These are phyloP conservation scores for Coniochaeta ligniaria DNA, from an alignment of 2,329 filamentous ascomycete genomes.

Conservation along the genomic window DNA sequence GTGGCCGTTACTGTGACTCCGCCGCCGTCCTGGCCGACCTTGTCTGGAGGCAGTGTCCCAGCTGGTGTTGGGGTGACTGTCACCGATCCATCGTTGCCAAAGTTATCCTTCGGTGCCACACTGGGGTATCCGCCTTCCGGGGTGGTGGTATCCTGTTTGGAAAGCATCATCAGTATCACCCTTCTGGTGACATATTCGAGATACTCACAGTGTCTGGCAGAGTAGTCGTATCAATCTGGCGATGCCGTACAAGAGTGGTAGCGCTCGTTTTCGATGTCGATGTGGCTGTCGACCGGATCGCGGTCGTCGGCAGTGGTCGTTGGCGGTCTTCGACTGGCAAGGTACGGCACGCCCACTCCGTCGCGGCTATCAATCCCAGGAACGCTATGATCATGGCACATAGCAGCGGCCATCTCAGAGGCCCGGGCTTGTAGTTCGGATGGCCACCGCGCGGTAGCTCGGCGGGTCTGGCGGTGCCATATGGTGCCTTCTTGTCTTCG, in stretches of 20 bases:
- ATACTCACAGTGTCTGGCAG: not conserved
- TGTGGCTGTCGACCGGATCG: not conserved
- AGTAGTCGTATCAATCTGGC: not conserved
- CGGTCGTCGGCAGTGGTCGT: not conserved
- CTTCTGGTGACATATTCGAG: not conserved
- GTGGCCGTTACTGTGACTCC: not conserved
- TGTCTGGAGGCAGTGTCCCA: not conserved
- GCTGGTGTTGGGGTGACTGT: not conserved
- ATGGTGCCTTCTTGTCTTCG: slow-evolving; percentile 4
- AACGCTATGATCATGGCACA: slow-evolving; percentile 3
- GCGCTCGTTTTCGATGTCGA: not conserved
- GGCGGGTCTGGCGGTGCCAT: slow-evolving; percentile 20
- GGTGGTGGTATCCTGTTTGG: not conserved
- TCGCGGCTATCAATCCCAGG: slow-evolving; percentile 5
- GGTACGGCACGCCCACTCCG: slow-evolving; percentile 6
- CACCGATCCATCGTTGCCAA: not conserved
- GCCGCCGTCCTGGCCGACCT: not conserved
- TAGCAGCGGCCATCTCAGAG: slow-evolving; percentile 11
- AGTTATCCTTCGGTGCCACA: not conserved
- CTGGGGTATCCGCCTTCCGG: not conserved
- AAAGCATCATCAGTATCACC: not conserved
- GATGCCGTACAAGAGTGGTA: not conserved
- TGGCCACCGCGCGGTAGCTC: slow-evolving; percentile 18
- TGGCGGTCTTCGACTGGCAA: slow-evolving; percentile 9
- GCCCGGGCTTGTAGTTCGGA: slow-evolving; percentile 11